Evolutionary conservation across 345 rosid genomes (phyloP).

Genomic region (Eucalyptus regnans): DNA sequence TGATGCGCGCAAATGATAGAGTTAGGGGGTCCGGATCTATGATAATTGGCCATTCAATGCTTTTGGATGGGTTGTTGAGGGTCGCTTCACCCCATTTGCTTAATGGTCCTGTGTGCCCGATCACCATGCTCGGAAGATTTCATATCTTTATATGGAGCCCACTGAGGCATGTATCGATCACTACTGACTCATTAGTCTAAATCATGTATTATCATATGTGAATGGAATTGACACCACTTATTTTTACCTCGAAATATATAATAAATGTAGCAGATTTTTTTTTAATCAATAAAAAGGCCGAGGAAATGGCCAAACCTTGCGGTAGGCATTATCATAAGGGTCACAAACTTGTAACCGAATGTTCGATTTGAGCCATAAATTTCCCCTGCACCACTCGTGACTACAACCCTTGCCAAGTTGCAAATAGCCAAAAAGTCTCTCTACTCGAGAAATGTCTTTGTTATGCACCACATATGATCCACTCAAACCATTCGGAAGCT

Average conservation of each 20-base stretch:
- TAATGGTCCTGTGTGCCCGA: background rate
- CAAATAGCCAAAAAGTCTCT: background rate
- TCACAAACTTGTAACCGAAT: no score
- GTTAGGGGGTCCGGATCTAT: background rate
- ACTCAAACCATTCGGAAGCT: background rate
- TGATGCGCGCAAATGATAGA: background rate
- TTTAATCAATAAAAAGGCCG: background rate
- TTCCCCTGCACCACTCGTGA: accelerated
- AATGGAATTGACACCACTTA: background rate
- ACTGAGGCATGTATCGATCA: background rate
- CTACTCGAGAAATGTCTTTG: background rate
- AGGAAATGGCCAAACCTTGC: background rate
- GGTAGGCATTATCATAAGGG: background rate
- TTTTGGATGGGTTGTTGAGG: no score
- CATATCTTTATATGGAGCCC: background rate
- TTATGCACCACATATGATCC: background rate
- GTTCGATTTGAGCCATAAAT: background rate
- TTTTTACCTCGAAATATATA: no score
- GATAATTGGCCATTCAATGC: no score
- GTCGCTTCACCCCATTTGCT: no score
- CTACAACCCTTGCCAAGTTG: accelerated
- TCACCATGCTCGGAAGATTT: background rate
- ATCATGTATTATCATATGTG: background rate
- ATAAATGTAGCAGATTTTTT: no score
- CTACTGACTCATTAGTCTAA: background rate